Conservation (phyloP, 495 filamentous ascomycete species). For the Neurospora sp. region DNA sequence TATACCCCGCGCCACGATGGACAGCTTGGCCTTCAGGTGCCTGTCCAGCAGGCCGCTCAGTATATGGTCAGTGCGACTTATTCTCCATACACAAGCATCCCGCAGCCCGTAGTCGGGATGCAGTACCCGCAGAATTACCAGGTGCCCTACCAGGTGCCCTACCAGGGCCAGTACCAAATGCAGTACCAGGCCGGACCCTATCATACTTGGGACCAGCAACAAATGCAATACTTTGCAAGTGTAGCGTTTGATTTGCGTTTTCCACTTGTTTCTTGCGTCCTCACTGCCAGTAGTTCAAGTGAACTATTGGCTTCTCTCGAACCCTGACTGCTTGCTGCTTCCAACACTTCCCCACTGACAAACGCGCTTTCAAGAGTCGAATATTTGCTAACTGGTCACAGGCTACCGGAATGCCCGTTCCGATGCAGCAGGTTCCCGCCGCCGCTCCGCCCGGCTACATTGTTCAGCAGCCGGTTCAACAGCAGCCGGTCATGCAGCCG, state of each 20-base stretch:
- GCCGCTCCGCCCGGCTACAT: constrained; percentile 5
- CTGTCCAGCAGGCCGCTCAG: constrained; percentile 3
- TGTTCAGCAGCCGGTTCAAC: constrained; percentile 4
- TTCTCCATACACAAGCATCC: not conserved
- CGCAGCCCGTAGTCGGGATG: not conserved
- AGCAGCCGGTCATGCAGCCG: constrained; percentile 10
- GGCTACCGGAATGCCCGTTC: not conserved
- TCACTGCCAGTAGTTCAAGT: not conserved
- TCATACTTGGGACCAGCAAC: not conserved
- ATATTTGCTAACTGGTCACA: not conserved
- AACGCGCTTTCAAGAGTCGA: not conserved
- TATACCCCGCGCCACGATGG: constrained; percentile 36
- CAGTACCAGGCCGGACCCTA: not conserved
- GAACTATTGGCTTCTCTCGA: not conserved
- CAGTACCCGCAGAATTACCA: not conserved
- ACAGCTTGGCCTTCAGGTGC: not conserved
- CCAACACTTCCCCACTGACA: not conserved
- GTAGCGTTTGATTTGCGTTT: not conserved
- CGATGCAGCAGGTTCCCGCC: constrained; percentile 9
- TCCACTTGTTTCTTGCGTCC: not conserved
- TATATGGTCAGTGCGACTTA: not conserved
- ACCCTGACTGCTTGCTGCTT: not conserved
- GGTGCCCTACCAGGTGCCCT: not conserved
- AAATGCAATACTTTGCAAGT: not conserved
- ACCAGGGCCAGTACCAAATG: not conserved